phyloP scores from a whole-genome alignment of 192 early-diverging fungal species.

The Coemansia aciculifera region DNA sequence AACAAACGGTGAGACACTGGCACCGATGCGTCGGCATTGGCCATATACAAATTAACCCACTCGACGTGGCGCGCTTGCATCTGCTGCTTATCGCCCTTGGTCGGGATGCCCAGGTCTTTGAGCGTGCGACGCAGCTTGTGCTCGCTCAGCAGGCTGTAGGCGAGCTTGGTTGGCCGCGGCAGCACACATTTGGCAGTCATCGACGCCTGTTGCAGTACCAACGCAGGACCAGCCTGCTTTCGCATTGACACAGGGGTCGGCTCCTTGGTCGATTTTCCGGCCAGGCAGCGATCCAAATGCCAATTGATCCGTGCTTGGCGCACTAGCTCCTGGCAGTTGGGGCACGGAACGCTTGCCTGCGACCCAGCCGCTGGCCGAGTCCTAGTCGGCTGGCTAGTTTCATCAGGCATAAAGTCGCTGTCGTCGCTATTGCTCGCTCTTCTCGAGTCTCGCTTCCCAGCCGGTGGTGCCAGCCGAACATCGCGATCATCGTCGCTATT shows the following conservation, averaged over 20 bases:
- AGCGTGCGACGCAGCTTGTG: slow-evolving; percentile 49
- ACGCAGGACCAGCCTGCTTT: slow-evolving; percentile 9
- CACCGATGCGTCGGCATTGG: slow-evolving; percentile 45
- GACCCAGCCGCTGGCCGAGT: neutral
- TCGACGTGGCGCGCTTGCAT: slow-evolving; percentile 53
- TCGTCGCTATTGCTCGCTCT: slow-evolving; percentile 19
- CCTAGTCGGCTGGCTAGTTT: neutral
- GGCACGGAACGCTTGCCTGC: slow-evolving; percentile 26
- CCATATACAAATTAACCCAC: slow-evolving; percentile 56
- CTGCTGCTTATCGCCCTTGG: slow-evolving; percentile 51
- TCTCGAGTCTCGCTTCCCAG: neutral
- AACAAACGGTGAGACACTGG: slow-evolving; percentile 37
- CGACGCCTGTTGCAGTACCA: neutral
- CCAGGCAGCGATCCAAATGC: slow-evolving; percentile 51
- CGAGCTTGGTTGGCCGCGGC: slow-evolving; percentile 53
- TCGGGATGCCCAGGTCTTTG: slow-evolving; percentile 48
- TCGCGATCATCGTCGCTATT: neutral
- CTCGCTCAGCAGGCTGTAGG: slow-evolving; percentile 51
- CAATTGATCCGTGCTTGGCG: slow-evolving; percentile 40
- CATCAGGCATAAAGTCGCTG: slow-evolving; percentile 34
- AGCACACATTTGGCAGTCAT: slow-evolving; percentile 16
- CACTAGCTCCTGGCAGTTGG: slow-evolving; percentile 42
- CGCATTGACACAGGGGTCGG: neutral
- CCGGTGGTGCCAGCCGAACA: neutral
- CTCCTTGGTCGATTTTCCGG: slow-evolving; percentile 14